phyloP scores from a whole-genome alignment of 805 yeast genomes.

The Diddensiella santjacobensis region DNA sequence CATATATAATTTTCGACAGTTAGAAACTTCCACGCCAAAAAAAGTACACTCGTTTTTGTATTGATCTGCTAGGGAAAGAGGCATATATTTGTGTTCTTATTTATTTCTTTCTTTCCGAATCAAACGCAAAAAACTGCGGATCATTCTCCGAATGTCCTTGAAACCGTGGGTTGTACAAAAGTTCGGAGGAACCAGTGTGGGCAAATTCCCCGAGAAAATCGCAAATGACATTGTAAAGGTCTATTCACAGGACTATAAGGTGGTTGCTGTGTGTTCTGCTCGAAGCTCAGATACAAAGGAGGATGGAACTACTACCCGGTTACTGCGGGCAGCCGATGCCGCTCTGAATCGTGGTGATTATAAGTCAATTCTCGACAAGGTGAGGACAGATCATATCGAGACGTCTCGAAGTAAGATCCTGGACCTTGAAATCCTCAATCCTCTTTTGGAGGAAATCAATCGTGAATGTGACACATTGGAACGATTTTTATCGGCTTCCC shows the following conservation, averaged over 20 bases:
- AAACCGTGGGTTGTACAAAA: conserved; percentile 76
- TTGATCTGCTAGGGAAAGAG: too few species aligned
- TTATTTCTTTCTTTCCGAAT: too few species aligned
- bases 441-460: conserved; percentile 56
- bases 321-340: conserved; percentile 74
- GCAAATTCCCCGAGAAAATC: conserved; percentile 84
- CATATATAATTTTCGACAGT: too few species aligned
- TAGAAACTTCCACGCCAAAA: too few species aligned
- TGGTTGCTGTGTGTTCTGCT: conserved; percentile 95
- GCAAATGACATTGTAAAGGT: conserved; percentile 73
- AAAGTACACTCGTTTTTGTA: too few species aligned
- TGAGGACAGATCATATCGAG: conserved; percentile 71
- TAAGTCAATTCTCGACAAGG: conserved; percentile 54
- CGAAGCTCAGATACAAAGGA: conserved; percentile 86
- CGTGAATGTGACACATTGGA: conserved; percentile 64
- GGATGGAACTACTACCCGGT: conserved; percentile 92
- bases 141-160: conserved; percentile 8
- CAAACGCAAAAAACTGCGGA: too few species aligned
- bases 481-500: conserved; percentile 78
- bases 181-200: conserved; percentile 96
- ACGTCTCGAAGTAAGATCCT: conserved; percentile 62
- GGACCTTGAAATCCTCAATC: conserved; percentile 43
- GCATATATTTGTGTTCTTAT: too few species aligned
- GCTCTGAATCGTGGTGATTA: conserved; percentile 39
- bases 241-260: conserved; percentile 53